Evolutionary conservation across 2,329 filamentous ascomycete species (phyloP), one percentile per base, ranked within the genome.

Genomic region (Tolypocladium paradoxum): DNA sequence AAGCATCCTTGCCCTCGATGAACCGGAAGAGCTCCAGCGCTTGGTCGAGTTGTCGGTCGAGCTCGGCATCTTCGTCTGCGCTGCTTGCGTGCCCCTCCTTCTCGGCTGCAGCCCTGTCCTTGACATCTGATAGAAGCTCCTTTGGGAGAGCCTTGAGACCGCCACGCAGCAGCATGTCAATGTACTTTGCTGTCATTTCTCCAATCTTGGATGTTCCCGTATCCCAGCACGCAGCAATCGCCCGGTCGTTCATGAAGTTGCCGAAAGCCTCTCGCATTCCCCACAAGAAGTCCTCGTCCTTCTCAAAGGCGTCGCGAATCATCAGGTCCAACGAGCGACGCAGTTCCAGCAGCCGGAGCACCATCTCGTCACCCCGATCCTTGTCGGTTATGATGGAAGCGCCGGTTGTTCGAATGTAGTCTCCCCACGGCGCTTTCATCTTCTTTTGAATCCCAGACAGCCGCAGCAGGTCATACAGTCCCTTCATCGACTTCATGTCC

Each of bases 171-270:
- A 99, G 76, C 72, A 87, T 78, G 69, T 99, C 93, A 56, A 99
- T 87, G 62, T 97, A 91, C 70, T 96, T 97, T 33, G 93, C 95
- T 61, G 96, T 95, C 91, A 97, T 96, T 73, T 99, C 93, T 49
- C 92, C 93, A 16, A 95, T 90, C 75, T 95, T 97, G 20, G 90
- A 90, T 53, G 91, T 95, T 53, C 90, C 86, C 0, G 88, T 89
- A 50, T 83, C 82, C 81, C 87, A 92, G 5, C 82, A 84, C 5
- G 83, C 76, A 8, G 81, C 78, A 1, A 81, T 83, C 64, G 85
- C 87, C 64, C 86, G 86, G 67, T 93, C 88, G 68, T 99, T 99
- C 77, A 99, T 96, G 62, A 97, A 96, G 1, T 76, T 79, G 51
- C 88, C 85, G 64, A 99, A 97, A 0, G 89, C 81, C 62, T 96